Conservation (phyloP, 768 basidiomycete species). For the Termitomyces sp. region DNA sequence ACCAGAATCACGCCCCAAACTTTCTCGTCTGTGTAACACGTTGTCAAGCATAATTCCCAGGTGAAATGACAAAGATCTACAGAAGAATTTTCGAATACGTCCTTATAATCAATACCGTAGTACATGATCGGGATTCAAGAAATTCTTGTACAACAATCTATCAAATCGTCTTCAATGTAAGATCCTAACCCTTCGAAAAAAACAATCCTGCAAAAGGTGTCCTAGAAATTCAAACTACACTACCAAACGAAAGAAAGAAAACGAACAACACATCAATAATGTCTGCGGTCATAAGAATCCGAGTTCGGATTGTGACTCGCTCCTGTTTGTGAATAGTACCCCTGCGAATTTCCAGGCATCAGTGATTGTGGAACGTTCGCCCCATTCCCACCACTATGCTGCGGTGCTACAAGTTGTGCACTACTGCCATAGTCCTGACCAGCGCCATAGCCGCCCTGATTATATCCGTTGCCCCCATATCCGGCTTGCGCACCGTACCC, state of each 20-base stretch:
- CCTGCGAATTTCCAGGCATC: conserved; percentile 1
- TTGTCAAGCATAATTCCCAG: too few species aligned
- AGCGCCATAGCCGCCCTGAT: neutral
- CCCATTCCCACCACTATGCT: neutral
- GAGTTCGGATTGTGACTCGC: neutral
- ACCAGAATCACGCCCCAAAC: too few species aligned
- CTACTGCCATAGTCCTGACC: conserved; percentile 8
- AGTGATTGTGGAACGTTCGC: conserved; percentile 1
- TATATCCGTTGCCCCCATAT: neutral
- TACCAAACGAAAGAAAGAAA: neutral
- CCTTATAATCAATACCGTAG: too few species aligned
- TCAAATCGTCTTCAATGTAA: neutral
- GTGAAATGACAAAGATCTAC: too few species aligned
- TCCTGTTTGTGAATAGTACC: neutral
- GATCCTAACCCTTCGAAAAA: neutral
- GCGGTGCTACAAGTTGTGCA: conserved; percentile 5
- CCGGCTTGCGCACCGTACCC: neutral
- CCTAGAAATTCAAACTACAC: neutral
- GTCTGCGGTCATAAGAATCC: neutral
- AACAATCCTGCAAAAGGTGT: neutral
- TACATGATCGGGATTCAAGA: too few species aligned
- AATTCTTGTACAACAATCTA: too few species aligned
- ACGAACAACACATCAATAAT: neutral
- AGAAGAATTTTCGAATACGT: too few species aligned
- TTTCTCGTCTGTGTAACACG: too few species aligned